Evolutionary conservation across 305 asterid species (phyloP), one percentile per base, ranked within the genome.

Genomic region (Andrographis paniculata): DNA sequence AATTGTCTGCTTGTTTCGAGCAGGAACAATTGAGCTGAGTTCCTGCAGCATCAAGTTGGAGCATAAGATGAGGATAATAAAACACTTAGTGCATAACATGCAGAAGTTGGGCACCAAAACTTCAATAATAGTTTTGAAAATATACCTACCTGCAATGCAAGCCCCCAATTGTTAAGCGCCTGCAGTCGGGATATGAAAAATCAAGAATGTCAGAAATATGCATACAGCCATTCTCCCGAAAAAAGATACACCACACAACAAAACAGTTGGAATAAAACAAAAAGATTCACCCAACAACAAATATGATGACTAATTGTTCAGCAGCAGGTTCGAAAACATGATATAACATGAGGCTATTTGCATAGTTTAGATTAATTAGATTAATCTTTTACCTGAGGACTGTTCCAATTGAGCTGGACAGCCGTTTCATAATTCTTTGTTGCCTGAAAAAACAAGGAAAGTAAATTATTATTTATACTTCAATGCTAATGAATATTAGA

Each of bases 121-220:
- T n/a, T n/a, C n/a, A n/a, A n/a, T n/a, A n/a, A n/a, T n/a, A n/a
- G n/a, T n/a, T 4, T 3, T 24, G 8, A 24, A 61, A 4, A 31
- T 31, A 31, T 57, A 60, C 19, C 42, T 72, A 92, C 99, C 99
- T 92, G 96, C 70, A 92, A 73, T 50, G 99, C 99, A 74, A 92
- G 96, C 52, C 99, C 96, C 99, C 96, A 87, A 71, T 92, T 92
- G 79, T 92, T 92, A 47, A 92, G 92, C 35, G 96, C 99, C 99
- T 87, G 83, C 19, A 64, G 15, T 64, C 17, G 66, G 65, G 42
- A 58, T 18, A 49, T 37, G 9, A 14, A n/a, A 53, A 30, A 55
- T 19, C 8, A 52, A 50, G 44, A 45, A 46, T n/a, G 45, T 41
- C 22, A 27, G 9, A 24, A 52, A 50, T 24, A 24, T 24, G 37